Evolutionary conservation across 2,329 filamentous ascomycete species (phyloP).

Genomic region (Botrytis cinerea): DNA sequence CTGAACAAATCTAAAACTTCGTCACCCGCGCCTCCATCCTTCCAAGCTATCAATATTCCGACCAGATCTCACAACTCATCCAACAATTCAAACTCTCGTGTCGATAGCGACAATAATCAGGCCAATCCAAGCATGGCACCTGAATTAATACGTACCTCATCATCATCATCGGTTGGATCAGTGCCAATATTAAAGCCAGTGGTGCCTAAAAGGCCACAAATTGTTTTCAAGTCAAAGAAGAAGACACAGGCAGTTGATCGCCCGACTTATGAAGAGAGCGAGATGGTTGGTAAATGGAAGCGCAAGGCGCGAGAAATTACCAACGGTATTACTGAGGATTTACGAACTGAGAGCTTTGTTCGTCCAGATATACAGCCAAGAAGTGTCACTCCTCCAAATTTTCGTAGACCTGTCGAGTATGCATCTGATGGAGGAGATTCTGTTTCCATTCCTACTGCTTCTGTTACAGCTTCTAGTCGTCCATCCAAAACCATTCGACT

Average conservation of each 20-base stretch:
- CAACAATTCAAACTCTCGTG: conserved; percentile 22
- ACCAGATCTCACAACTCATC: conserved; percentile 23
- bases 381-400: conserved; percentile 1
- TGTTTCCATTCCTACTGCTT: conserved; percentile 25
- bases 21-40: conserved; percentile 28
- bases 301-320: conserved; percentile 37
- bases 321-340: conserved; percentile 25
- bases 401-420: conserved; percentile 28
- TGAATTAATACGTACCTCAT: conserved; percentile 27
- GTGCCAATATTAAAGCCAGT: conserved; percentile 23
- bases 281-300: conserved; percentile 33
- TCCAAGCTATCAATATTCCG: conserved; percentile 27
- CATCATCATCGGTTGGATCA: conserved; percentile 27
- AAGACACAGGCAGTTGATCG: conserved; percentile 24
- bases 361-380: conserved; percentile 29
- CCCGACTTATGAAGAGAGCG: conserved; percentile 31
- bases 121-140: conserved; percentile 26
- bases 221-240: conserved; percentile 32
- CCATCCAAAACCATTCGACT: conserved; percentile 34
- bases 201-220: conserved; percentile 18
- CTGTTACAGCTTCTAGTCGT: conserved; percentile 15
- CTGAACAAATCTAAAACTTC: conserved; percentile 24
- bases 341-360: conserved; percentile 36
- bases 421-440: conserved; percentile 36
- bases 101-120: conserved; percentile 13